A percentile compares a stretch with the other conserved stretches of the same genome.
These are phyloP conservation scores for Cladosporium colombiae DNA, from an alignment of 2,329 filamentous ascomycete species.

Conservation along the genomic window DNA sequence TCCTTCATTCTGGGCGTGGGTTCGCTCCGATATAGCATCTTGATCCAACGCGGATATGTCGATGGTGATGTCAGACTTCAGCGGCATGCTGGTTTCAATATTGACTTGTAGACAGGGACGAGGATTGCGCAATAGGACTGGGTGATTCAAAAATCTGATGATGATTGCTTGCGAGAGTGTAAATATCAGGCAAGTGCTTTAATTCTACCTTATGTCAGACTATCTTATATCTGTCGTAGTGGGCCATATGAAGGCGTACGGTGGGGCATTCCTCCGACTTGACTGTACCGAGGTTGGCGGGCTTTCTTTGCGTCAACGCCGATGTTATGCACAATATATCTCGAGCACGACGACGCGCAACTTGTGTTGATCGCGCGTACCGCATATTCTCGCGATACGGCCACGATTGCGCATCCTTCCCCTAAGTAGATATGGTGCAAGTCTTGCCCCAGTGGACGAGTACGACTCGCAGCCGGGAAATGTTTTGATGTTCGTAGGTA, in stretches of 20 bases:
- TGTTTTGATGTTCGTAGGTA: not conserved
- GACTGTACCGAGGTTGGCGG: not conserved
- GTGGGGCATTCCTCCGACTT: not conserved
- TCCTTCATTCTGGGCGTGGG: constrained; percentile 47
- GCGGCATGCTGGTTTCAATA: constrained; percentile 33
- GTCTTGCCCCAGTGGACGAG: not conserved
- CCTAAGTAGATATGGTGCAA: not conserved
- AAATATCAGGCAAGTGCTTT: not conserved
- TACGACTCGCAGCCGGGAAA: not conserved
- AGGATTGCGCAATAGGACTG: not conserved
- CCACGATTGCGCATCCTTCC: not conserved
- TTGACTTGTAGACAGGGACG: not conserved
- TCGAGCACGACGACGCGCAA: not conserved
- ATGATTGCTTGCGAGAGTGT: not conserved
- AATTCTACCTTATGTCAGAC: not conserved
- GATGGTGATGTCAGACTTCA: constrained; percentile 43
- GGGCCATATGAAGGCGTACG: not conserved
- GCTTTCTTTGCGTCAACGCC: not conserved
- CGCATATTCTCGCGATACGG: not conserved
- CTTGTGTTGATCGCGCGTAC: not conserved
- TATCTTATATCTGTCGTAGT: not conserved
- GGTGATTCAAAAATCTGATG: not conserved
- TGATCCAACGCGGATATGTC: constrained; percentile 48
- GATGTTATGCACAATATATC: not conserved
- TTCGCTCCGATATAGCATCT: constrained; percentile 42